Base-by-base conservation (phyloP, 129 eudicot species). In the Escallonia herrerae region DNA sequence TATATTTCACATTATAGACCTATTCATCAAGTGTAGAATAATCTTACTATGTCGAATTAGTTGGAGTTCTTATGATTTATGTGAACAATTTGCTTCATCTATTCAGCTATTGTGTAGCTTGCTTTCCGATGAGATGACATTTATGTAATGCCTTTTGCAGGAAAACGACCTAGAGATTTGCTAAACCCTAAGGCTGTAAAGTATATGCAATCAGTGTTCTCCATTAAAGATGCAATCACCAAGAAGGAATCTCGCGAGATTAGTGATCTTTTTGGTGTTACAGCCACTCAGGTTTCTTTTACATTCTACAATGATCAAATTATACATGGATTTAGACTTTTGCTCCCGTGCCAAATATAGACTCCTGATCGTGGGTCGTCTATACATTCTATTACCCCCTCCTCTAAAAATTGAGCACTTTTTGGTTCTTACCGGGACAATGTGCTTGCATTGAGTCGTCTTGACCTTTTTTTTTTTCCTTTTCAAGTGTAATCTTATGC, bases 161-260 rank as follows among this genome's bases (percentile, higher is more conserved):
- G 97, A 51, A 94, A 94, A 83, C 82, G 90, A 67, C 99, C 99
- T 5, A 76, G 99, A 66, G 99, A 94, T 79, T 81, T 89, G 64
- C 71, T 94, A 49, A 94, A 94, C 65, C 95, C 95, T 9, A 94
- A 94, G 82, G 96, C 97, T 50, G 67, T 94, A 67, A 89, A 84
- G 71, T 84, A 89, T 77, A 86, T 89, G 97, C 99, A 89, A 45
- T 65, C 80, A 7, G 75, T 94, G 44, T 94, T 94, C 72, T 82
- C 97, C 52, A 70, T 89, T 43, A 94, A 94, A 89, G 99, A 94
- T 58, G 90, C 84, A 54, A 84, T 89, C 51, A 86, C 71, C 85
- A 94, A 94, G 87, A 81, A 83, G 80, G 99, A 94, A 71, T 82
- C 70, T 14, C 84, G 93, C 22, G 99, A 89, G 66, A 89, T 94